Evolutionary conservation across 2,329 filamentous ascomycete species (phyloP).

Genomic region (Fusarium stilboides): DNA sequence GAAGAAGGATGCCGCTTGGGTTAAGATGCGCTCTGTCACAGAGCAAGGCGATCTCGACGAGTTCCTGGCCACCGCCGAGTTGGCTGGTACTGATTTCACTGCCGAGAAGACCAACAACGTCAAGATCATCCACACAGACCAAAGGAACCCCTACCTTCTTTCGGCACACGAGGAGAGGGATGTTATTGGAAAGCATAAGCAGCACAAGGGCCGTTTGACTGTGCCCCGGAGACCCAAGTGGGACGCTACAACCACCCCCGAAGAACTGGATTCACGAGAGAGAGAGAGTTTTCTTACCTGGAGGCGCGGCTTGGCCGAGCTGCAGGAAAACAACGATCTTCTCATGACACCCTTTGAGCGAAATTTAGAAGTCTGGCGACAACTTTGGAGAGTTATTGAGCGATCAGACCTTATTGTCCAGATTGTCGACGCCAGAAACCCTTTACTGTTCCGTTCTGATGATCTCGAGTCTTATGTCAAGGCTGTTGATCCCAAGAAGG

Average conservation of each 20-base stretch:
- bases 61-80: constrained; percentile 93
- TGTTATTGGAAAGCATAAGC: constrained; percentile 84
- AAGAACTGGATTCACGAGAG: constrained; percentile 85
- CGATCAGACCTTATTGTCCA: constrained; percentile 95
- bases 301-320: constrained; percentile 89
- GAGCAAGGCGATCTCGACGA: constrained; percentile 97
- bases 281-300: constrained; percentile 87
- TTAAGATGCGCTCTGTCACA: constrained; percentile 99
- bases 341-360: constrained; percentile 98
- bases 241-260: constrained; percentile 87
- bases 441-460: constrained; percentile 92
- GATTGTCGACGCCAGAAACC: constrained; percentile 97
- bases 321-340: constrained; percentile 94
- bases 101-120: constrained; percentile 99
- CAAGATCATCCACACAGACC: constrained; percentile 97
- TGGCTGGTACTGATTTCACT: constrained; percentile 98
- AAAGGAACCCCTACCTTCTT: constrained; percentile 94
- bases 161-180: constrained; percentile 87
- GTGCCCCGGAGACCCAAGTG: constrained; percentile 92
- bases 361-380: constrained; percentile 97
- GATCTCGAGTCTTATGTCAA: constrained; percentile 96
- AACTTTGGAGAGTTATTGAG: constrained; percentile 98
- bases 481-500: constrained; percentile 88
- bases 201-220: constrained; percentile 84
- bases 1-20: constrained; percentile 92